Conservation (phyloP, 306 rosid species). For the Lathyrus oleraceus region DNA sequence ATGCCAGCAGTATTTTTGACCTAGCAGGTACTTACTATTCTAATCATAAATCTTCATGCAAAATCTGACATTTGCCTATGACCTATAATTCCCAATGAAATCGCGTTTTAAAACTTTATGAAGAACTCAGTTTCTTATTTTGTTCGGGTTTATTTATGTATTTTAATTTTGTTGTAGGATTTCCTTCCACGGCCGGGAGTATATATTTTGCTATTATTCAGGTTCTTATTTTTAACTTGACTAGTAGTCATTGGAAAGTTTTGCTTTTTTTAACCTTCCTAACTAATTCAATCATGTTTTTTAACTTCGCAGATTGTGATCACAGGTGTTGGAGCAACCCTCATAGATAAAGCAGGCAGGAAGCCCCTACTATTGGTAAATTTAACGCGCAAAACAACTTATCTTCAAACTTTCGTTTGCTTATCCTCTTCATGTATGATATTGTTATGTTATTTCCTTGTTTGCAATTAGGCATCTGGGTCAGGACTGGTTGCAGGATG, state of each 20-base stretch:
- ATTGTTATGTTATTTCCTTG: conserved; percentile 26
- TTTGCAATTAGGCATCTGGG: conserved; percentile 66
- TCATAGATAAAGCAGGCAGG: conserved; percentile 76
- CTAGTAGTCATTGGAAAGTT: neutral
- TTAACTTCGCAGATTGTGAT: conserved; percentile 56
- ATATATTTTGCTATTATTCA: conserved; percentile 68
- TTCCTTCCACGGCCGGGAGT: conserved; percentile 61
- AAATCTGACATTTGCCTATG: conserved; percentile 18
- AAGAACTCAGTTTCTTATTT: conserved; percentile 20
- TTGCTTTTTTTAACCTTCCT: neutral
- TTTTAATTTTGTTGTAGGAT: conserved; percentile 49
- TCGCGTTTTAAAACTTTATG: neutral
- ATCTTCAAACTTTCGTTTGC: conserved; percentile 16
- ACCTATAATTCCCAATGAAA: neutral
- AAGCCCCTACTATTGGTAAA: conserved; percentile 83
- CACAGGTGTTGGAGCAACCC: conserved; percentile 60
- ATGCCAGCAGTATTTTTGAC: conserved; percentile 73
- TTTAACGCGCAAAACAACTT: neutral
- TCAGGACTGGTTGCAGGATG: conserved; percentile 71
- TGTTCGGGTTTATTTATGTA: conserved; percentile 7
- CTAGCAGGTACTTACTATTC: conserved; percentile 60
- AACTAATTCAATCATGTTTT: conserved; percentile 16
- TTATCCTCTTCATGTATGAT: conserved; percentile 24
- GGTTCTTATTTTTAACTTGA: conserved; percentile 48
- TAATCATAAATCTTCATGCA: neutral